phyloP scores from a whole-genome alignment of 257 asterid genomes.

The Paraleonurus japonicus region DNA sequence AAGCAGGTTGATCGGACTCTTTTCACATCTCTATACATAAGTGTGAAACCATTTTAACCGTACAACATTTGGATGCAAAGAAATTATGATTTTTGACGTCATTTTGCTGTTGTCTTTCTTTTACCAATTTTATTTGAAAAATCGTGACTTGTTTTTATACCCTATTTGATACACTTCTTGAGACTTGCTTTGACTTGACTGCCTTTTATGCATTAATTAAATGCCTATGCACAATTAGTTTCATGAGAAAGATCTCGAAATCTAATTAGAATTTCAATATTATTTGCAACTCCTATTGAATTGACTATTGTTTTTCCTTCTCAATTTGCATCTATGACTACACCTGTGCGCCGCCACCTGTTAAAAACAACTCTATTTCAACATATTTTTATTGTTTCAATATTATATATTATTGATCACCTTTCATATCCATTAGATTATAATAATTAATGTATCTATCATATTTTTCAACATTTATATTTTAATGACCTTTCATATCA shows the following conservation, averaged over 20 bases:
- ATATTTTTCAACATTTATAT: no score
- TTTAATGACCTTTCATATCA: no score
- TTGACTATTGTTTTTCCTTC: not conserved
- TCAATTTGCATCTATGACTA: not conserved
- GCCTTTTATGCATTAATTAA: conserved; percentile 5
- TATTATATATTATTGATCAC: not conserved
- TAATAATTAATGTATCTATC: no score
- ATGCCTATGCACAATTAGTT: not conserved
- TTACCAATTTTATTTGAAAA: not conserved
- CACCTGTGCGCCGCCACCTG: not conserved
- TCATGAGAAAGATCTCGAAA: not conserved
- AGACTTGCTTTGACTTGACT: not conserved
- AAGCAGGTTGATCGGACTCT: no score
- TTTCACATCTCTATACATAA: no score
- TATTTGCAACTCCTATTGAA: not conserved
- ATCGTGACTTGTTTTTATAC: not conserved
- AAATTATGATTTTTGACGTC: no score
- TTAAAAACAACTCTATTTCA: not conserved
- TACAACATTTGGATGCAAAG: no score
- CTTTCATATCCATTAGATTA: not conserved
- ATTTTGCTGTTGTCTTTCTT: not conserved
- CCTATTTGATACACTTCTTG: not conserved
- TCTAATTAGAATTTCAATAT: conserved; percentile 16
- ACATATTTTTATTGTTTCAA: not conserved
- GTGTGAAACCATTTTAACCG: no score